phyloP scores from a whole-genome alignment of 2,329 filamentous ascomycete species.

The Hypoxylon rubiginosum region DNA sequence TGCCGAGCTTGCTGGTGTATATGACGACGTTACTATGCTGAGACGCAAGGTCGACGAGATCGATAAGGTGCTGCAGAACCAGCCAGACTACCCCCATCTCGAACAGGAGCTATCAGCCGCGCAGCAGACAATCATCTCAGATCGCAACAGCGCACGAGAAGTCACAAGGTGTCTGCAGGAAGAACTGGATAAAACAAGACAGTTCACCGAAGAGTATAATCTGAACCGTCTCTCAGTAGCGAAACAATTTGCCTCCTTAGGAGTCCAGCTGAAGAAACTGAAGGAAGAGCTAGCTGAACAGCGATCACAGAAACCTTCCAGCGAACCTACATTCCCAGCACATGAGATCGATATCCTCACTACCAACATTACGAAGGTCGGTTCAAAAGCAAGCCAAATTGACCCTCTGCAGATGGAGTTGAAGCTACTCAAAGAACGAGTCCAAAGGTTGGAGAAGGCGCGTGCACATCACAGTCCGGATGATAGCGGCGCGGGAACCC shows the following conservation, averaged over 20 bases:
- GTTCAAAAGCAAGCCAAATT: slow-evolving; percentile 55
- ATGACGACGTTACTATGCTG: slow-evolving; percentile 49
- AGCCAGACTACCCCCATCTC: slow-evolving; percentile 18
- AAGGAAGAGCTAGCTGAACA: slow-evolving; percentile 49
- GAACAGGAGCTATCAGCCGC: slow-evolving; percentile 23
- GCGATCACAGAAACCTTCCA: slow-evolving; percentile 33
- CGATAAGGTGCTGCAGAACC: slow-evolving; percentile 22
- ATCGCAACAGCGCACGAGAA: slow-evolving; percentile 16
- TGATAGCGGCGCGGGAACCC: background rate
- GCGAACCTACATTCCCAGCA: slow-evolving; percentile 44
- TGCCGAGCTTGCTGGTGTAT: slow-evolving; percentile 18
- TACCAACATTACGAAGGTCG: slow-evolving; percentile 55
- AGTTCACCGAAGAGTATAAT: slow-evolving; percentile 44
- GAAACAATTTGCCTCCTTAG: slow-evolving; percentile 45
- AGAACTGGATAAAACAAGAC: slow-evolving; percentile 42
- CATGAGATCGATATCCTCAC: slow-evolving; percentile 57
- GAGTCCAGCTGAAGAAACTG: slow-evolving; percentile 55
- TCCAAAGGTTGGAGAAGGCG: slow-evolving; percentile 55
- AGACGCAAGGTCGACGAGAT: slow-evolving; percentile 46
- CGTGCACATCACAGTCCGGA: slow-evolving; percentile 23
- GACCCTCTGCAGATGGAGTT: slow-evolving; percentile 60
- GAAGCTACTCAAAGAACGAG: slow-evolving; percentile 55
- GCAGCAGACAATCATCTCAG: slow-evolving; percentile 28
- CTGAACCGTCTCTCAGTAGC: slow-evolving; percentile 26
- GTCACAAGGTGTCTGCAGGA: slow-evolving; percentile 22